These are phyloP conservation scores for Sporothrix pseudoabietina DNA, from an alignment of 2,329 filamentous ascomycete genomes.

Conservation along the genomic window DNA sequence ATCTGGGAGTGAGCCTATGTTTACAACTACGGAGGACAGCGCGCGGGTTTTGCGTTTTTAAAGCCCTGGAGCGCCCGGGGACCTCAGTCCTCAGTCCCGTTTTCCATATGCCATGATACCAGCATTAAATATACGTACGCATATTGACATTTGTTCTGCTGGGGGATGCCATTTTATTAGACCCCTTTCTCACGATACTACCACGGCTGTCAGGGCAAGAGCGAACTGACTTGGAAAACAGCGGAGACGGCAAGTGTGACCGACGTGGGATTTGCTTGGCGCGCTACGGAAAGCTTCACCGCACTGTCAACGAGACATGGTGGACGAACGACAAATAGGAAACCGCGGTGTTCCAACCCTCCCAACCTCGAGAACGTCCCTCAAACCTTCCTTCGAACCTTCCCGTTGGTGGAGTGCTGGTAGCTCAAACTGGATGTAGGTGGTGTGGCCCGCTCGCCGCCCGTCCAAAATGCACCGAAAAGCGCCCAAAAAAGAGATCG, in stretches of 20 bases:
- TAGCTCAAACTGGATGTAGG: neutral
- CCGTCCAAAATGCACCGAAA: neutral
- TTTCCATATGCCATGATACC: neutral
- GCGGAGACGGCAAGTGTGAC: constrained; percentile 11
- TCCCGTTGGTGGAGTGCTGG: neutral
- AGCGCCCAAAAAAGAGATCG: constrained; percentile 9
- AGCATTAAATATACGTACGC: no score
- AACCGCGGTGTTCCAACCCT: neutral
- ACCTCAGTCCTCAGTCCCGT: neutral
- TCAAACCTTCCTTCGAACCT: no score
- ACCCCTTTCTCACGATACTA: no score
- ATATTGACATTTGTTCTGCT: neutral
- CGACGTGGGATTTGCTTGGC: neutral
- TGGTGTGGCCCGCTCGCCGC: constrained; percentile 18
- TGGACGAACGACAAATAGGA: neutral
- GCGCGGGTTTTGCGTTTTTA: neutral
- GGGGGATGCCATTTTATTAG: neutral
- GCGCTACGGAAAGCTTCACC: neutral
- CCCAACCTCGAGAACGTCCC: no score
- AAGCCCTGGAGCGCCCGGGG: neutral
- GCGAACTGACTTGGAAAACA: neutral
- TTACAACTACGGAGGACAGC: neutral
- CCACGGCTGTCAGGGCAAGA: neutral
- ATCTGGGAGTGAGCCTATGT: constrained; percentile 3
- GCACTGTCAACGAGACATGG: constrained; percentile 5